phyloP scores from a whole-genome alignment of 2,329 filamentous ascomycete genomes.

The Monosporascus cannonballus region DNA sequence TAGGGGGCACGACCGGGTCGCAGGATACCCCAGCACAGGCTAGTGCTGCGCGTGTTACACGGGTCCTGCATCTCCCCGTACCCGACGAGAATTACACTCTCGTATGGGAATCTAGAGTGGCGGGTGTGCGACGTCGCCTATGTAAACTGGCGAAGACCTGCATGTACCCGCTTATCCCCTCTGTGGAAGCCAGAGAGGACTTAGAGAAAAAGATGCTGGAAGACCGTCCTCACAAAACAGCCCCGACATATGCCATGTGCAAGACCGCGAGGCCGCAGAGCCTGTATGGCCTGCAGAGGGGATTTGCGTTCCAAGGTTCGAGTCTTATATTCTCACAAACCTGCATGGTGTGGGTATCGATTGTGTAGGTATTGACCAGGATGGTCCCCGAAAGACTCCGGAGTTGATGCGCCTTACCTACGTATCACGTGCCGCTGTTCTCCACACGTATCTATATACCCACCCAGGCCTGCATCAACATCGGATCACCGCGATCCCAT shows the following conservation, averaged over 20 bases:
- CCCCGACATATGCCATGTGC: constrained; percentile 16
- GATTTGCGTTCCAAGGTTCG: constrained; percentile 14
- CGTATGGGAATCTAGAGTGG: constrained; percentile 16
- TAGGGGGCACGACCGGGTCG: constrained; percentile 7
- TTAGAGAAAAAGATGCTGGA: constrained; percentile 5
- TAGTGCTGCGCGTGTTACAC: constrained; percentile 18
- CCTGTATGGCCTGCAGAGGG: constrained; percentile 5
- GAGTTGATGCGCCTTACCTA: background rate
- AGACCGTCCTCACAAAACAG: constrained; percentile 8
- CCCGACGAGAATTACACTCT: constrained; percentile 26
- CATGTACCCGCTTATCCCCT: constrained; percentile 15
- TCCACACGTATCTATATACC: background rate
- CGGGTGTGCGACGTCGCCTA: constrained; percentile 14
- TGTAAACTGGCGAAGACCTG: constrained; percentile 16
- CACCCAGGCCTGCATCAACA: background rate
- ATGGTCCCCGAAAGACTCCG: constrained; percentile 11
- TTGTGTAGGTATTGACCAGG: constrained; percentile 17
- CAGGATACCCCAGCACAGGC: constrained; percentile 9
- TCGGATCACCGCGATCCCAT: background rate
- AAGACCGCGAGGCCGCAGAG: constrained; percentile 13
- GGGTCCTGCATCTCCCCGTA: constrained; percentile 22
- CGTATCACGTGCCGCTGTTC: background rate
- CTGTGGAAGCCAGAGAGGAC: constrained; percentile 10
- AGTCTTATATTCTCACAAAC: constrained; percentile 13
- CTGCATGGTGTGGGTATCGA: constrained; percentile 12